A percentile compares a stretch with the other conserved stretches of the same genome.
Conservation (phyloP, 2,329 filamentous ascomycete genomes). For the Macrophomina phaseolina region DNA sequence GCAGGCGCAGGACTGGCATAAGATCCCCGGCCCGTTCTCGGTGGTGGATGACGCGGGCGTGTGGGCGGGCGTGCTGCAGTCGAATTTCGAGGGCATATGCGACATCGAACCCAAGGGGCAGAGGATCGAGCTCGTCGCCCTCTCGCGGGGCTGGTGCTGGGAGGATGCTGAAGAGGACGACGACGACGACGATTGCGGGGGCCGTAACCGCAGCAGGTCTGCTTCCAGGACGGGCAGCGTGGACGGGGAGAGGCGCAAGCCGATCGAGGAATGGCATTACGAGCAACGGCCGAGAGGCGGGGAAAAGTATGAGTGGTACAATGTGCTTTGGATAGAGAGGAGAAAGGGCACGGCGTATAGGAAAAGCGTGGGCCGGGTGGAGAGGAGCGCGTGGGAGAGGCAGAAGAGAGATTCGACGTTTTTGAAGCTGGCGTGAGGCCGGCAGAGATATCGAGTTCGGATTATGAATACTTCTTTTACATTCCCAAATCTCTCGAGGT, state of each 20-base stretch:
- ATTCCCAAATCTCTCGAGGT: neutral
- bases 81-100: constrained; percentile 8
- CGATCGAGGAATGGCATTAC: constrained; percentile 25
- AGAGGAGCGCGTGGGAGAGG: constrained; percentile 26
- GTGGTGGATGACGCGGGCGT: constrained; percentile 1
- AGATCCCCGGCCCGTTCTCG: constrained; percentile 6
- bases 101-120: neutral
- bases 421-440: constrained; percentile 18
- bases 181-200: neutral
- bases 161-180: constrained; percentile 9
- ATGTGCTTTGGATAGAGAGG: constrained; percentile 25
- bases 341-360: constrained; percentile 20
- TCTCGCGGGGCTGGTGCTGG: constrained; percentile 20
- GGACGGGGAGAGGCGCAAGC: neutral
- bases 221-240: neutral
- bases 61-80: constrained; percentile 15
- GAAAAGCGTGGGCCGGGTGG: constrained; percentile 19
- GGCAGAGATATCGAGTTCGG: neutral
- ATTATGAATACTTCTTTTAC: neutral
- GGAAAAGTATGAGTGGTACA: constrained; percentile 25
- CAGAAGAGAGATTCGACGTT: constrained; percentile 7
- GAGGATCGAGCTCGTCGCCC: constrained; percentile 5
- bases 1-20: constrained; percentile 2
- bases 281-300: neutral
- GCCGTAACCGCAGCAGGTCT: neutral